phyloP scores from a whole-genome alignment of 805 yeast species.

The Candida sakaeoensis region DNA sequence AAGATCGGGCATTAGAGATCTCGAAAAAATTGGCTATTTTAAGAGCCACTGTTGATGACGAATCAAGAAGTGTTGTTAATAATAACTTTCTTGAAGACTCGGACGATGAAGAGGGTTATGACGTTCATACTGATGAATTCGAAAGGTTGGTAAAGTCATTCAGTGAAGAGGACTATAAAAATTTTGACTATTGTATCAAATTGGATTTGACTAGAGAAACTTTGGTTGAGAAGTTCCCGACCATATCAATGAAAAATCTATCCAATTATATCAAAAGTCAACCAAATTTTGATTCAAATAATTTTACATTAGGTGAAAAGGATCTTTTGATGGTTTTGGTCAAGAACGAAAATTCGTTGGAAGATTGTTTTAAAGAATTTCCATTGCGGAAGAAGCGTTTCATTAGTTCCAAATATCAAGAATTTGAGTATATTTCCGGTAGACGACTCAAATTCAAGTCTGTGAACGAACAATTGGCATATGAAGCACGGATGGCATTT shows the following conservation, averaged over 20 bases:
- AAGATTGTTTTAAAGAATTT: slow-evolving; percentile 15
- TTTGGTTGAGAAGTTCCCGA: not conserved
- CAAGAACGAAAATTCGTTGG: slow-evolving; percentile 12
- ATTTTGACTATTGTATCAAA: slow-evolving; percentile 4
- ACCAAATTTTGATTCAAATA: not conserved
- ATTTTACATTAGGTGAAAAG: slow-evolving; percentile 24
- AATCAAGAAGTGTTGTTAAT: not conserved
- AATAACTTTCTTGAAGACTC: slow-evolving; percentile 5
- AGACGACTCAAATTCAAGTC: slow-evolving; percentile 27
- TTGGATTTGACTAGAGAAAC: slow-evolving; percentile 3
- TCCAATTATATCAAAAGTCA: not conserved
- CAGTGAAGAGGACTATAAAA: not conserved
- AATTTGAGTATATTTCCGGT: slow-evolving; percentile 19
- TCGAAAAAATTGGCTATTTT: not conserved
- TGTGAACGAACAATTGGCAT: slow-evolving; percentile 28
- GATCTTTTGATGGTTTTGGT: slow-evolving; percentile 16
- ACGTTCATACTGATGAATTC: not conserved
- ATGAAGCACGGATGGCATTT: slow-evolving; percentile 39
- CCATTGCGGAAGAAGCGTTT: slow-evolving; percentile 23
- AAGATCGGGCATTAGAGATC: not conserved
- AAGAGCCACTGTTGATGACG: not conserved
- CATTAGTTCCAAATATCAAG: slow-evolving; percentile 19
- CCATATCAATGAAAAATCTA: not conserved
- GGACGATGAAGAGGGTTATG: not conserved
- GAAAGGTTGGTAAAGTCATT: not conserved